Conservation (phyloP, 2,329 filamentous ascomycete species). For the Colletotrichum melonis region DNA sequence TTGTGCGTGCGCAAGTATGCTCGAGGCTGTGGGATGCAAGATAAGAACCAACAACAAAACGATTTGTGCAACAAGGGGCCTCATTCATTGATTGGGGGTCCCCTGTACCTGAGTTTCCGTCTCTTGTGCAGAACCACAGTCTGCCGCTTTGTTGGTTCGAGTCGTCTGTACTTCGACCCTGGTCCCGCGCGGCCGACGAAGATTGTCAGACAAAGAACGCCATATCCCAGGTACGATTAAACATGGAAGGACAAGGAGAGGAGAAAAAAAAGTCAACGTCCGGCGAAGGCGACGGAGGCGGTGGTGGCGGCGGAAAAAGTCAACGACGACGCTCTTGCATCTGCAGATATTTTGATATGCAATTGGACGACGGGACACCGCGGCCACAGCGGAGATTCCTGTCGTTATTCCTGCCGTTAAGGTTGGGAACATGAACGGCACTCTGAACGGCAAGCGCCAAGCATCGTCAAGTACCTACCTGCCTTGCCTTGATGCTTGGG, state of each 20-base stretch:
- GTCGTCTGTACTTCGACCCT: background rate
- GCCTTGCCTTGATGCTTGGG: background rate
- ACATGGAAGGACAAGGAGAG: background rate
- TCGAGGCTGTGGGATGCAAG: background rate
- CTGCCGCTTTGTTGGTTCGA: background rate
- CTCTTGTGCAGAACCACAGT: background rate
- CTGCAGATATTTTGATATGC: background rate
- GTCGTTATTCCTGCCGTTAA: background rate
- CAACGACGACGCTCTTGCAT: background rate
- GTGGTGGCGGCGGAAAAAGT: background rate
- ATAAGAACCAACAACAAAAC: conserved; percentile 7
- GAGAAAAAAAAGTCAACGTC: background rate
- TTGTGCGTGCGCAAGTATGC: background rate
- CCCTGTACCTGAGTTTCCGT: background rate
- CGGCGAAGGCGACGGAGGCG: background rate
- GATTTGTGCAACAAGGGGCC: conserved; percentile 1
- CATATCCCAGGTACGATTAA: background rate
- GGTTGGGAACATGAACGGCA: background rate
- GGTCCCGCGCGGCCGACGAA: background rate
- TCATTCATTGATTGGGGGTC: background rate
- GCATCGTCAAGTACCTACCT: background rate
- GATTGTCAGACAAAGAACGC: background rate
- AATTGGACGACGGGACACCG: background rate
- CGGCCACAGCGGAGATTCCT: too few species aligned
- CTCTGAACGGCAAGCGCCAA: background rate